Conservation (phyloP, 768 basidiomycete species). For the Dendrothele bispora region DNA sequence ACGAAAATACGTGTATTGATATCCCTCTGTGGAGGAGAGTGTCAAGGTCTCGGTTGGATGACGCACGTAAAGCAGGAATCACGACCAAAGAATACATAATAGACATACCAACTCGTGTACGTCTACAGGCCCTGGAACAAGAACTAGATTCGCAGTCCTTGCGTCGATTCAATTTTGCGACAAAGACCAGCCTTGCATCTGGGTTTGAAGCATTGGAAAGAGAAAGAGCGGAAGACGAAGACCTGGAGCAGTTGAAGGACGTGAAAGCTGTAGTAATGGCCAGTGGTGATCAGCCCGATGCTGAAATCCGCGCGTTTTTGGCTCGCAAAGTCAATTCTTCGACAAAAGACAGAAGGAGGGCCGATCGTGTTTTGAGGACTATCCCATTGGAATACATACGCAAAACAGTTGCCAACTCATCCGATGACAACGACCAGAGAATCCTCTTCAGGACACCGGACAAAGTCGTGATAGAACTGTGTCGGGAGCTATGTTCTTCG, state of each 20-base stretch:
- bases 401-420: background rate
- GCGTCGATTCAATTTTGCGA: background rate
- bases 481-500: background rate
- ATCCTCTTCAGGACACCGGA: background rate
- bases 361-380: background rate
- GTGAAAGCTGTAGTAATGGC: background rate
- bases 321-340: background rate
- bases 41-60: background rate
- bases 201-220: background rate
- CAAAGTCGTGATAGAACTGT: background rate
- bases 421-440: background rate
- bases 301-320: background rate
- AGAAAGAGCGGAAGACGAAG: background rate
- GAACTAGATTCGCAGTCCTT: background rate
- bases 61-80: too few species aligned
- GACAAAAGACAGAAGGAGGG: background rate
- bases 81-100: background rate
- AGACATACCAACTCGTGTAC: background rate
- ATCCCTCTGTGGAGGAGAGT: background rate
- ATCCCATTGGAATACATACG: background rate
- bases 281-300: background rate
- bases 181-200: background rate
- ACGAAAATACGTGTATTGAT: slow-evolving; percentile 6
- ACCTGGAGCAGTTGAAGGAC: background rate
- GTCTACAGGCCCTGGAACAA: background rate